These are phyloP conservation scores for Cochlearia excelsa DNA, from an alignment of 345 rosid species.

Conservation along the genomic window DNA sequence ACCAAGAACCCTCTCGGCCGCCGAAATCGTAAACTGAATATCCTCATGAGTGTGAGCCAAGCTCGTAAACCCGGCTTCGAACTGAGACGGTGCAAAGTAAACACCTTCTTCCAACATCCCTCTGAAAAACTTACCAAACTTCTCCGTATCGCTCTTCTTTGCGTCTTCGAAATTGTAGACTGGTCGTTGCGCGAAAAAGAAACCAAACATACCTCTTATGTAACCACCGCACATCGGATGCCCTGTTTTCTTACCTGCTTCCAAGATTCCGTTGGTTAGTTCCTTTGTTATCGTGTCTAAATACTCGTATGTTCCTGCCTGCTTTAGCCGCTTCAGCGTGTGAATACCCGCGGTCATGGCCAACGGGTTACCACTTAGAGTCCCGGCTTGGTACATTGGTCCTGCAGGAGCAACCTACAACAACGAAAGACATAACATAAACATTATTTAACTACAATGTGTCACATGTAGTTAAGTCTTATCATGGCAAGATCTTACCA, in stretches of 20 bases:
- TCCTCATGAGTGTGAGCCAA: constrained; percentile 80
- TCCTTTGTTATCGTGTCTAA: constrained; percentile 68
- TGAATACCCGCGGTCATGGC: constrained; percentile 95
- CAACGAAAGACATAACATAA: neutral
- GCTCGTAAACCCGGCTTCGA: constrained; percentile 96
- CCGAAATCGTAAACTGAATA: constrained; percentile 65
- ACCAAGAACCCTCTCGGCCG: constrained; percentile 71
- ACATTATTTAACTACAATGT: neutral
- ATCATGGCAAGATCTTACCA: constrained; percentile 41
- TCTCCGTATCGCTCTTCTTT: constrained; percentile 72
- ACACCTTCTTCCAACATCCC: constrained; percentile 96
- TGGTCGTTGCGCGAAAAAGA: constrained; percentile 91
- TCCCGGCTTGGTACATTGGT: constrained; percentile 97
- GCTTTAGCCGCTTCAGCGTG: constrained; percentile 62
- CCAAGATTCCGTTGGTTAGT: constrained; percentile 63
- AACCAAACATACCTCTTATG: constrained; percentile 89
- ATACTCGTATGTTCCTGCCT: constrained; percentile 77
- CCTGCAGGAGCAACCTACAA: constrained; percentile 81
- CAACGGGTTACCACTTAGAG: constrained; percentile 91
- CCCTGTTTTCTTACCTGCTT: constrained; percentile 78
- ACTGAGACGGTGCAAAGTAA: constrained; percentile 96
- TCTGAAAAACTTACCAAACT: constrained; percentile 67
- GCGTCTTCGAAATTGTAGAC: constrained; percentile 76
- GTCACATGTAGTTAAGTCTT: neutral
- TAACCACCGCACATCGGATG: constrained; percentile 85